Conservation (phyloP, 2,329 filamentous ascomycete genomes). For the Fragosphaeria purpurea region DNA sequence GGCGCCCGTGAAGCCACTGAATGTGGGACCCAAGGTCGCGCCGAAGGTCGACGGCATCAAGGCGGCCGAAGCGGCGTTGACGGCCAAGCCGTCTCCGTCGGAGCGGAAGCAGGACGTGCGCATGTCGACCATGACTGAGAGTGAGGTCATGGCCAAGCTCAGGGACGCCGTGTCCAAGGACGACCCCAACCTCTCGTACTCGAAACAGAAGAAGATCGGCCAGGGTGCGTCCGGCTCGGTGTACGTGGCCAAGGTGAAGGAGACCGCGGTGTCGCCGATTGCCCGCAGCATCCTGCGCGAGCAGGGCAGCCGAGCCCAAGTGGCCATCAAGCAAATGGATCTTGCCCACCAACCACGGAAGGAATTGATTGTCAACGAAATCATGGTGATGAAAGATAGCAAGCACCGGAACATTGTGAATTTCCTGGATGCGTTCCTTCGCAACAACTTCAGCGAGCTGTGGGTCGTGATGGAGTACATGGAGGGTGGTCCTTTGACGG, state of each 20-base stretch:
- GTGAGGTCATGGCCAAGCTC: constrained; percentile 91
- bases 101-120: constrained; percentile 85
- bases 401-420: constrained; percentile 98
- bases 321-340: constrained; percentile 99
- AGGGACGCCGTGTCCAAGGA: constrained; percentile 93
- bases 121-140: constrained; percentile 97
- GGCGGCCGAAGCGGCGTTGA: constrained; percentile 81
- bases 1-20: constrained; percentile 65
- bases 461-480: constrained; percentile 99
- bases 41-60: constrained; percentile 59
- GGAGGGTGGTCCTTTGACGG: constrained; percentile 94
- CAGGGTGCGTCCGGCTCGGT: constrained; percentile 97
- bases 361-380: constrained; percentile 98
- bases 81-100: constrained; percentile 62
- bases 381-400: constrained; percentile 99
- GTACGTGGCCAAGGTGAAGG: constrained; percentile 92
- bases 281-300: constrained; percentile 69
- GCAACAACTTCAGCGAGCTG: constrained; percentile 89
- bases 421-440: constrained; percentile 91
- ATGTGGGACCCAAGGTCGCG: constrained; percentile 60
- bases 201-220: constrained; percentile 99
- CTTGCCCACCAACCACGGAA: constrained; percentile 93
- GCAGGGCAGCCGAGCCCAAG: constrained; percentile 74
- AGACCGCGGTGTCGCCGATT: constrained; percentile 69
- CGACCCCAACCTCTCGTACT: constrained; percentile 88